Evolutionary conservation across 2,329 filamentous ascomycete species (phyloP).

Genomic region (Calonectria hongkongensis): DNA sequence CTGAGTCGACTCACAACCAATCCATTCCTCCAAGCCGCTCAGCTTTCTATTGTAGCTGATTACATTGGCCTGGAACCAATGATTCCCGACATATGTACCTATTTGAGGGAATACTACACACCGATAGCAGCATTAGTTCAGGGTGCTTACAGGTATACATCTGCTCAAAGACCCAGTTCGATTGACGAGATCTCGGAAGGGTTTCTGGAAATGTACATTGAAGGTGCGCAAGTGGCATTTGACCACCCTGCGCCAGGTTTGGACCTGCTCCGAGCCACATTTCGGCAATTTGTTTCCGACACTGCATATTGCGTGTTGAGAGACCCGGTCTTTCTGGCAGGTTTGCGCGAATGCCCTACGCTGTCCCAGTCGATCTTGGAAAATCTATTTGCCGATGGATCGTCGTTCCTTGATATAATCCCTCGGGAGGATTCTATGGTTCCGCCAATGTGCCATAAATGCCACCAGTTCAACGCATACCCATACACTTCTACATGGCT

Average conservation of each 20-base stretch:
- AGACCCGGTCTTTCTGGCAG: neutral
- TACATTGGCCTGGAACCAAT: constrained; percentile 4
- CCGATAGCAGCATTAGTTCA: constrained; percentile 2
- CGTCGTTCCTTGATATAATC: neutral
- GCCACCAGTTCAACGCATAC: constrained; percentile 3
- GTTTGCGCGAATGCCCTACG: neutral
- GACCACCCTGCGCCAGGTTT: neutral
- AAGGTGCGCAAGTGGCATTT: constrained; percentile 2
- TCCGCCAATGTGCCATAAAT: constrained; percentile 1
- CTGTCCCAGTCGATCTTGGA: constrained; percentile 11
- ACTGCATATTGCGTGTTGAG: constrained; percentile 1
- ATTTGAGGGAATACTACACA: constrained; percentile 5
- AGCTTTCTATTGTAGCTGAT: constrained; percentile 17
- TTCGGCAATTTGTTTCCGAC: constrained; percentile 7
- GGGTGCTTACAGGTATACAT: neutral
- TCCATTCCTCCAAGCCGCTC: neutral
- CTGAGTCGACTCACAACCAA: neutral
- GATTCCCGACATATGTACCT: constrained; percentile 11
- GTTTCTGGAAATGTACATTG: constrained; percentile 6
- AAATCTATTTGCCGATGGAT: constrained; percentile 2
- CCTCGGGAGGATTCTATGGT: neutral
- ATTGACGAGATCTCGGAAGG: neutral
- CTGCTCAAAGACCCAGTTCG: neutral
- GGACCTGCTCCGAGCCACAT: constrained; percentile 16
- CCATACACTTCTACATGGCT: constrained; percentile 9